A percentile compares a stretch with the other conserved stretches of the same genome.
Evolutionary conservation across 148 eudicot species (phyloP).

Genomic region (Camellia japonica): DNA sequence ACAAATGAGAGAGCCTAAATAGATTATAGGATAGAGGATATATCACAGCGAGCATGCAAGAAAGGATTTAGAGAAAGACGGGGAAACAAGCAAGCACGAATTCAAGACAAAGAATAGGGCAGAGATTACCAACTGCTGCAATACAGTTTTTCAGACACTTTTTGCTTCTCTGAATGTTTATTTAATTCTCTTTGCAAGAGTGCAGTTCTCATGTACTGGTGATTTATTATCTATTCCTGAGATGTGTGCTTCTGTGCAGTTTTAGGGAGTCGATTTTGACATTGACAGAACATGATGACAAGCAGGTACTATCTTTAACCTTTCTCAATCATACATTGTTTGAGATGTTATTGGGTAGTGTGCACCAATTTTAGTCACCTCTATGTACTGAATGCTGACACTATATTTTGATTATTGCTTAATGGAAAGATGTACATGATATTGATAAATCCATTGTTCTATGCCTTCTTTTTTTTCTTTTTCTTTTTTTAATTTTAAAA

Average conservation of each 20-base stretch:
- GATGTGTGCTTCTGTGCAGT: slow-evolving; percentile 46
- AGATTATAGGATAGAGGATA: too few species aligned
- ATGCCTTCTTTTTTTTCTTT: background rate
- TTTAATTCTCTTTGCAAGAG: background rate
- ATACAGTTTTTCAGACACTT: background rate
- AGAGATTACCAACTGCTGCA: background rate
- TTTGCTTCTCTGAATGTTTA: background rate
- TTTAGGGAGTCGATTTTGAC: slow-evolving; percentile 73
- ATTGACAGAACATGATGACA: slow-evolving; percentile 78
- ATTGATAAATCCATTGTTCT: background rate
- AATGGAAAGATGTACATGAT: background rate
- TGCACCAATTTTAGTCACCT: slow-evolving; percentile 5
- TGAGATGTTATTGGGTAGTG: background rate
- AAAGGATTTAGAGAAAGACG: too few species aligned
- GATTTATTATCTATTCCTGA: slow-evolving; percentile 13
- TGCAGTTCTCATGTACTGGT: background rate
- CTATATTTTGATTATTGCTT: too few species aligned
- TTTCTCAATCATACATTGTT: background rate
- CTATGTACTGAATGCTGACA: too few species aligned
- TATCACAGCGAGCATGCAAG: too few species aligned
- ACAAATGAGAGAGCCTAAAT: too few species aligned
- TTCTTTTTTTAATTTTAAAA: too few species aligned
- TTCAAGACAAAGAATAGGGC: too few species aligned
- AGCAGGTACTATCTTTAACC: slow-evolving; percentile 50
- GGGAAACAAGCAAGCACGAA: too few species aligned